Percentiles rank a stretch among this genome's conserved stretches.
Evolutionary conservation across 441 rosid genomes (phyloP).

Genomic region (Erysimum pusillum): DNA sequence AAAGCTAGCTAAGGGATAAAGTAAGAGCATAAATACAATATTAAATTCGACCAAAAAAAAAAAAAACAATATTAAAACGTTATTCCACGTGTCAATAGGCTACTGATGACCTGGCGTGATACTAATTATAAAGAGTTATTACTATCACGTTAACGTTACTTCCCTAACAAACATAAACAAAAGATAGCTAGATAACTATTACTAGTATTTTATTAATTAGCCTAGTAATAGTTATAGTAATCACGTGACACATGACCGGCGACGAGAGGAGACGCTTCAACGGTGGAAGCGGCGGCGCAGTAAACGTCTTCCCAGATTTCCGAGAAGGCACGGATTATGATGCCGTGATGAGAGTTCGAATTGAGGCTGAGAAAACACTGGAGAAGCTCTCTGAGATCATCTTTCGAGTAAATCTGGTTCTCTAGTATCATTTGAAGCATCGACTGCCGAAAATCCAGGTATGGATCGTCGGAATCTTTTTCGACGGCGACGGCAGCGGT

Average conservation of each 20-base stretch:
- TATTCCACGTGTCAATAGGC: slow-evolving; percentile 1
- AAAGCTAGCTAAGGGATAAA: neutral
- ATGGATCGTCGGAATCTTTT: slow-evolving; percentile 81
- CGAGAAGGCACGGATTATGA: slow-evolving; percentile 66
- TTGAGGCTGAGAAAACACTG: slow-evolving; percentile 69
- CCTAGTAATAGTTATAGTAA: slow-evolving; percentile 21
- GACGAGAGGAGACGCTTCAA: slow-evolving; percentile 26
- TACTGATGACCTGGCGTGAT: slow-evolving; percentile 20
- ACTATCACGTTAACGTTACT: slow-evolving; percentile 22
- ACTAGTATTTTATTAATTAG: neutral
- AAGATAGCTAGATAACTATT: neutral
- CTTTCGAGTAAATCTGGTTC: slow-evolving; percentile 69
- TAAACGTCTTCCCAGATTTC: slow-evolving; percentile 75
- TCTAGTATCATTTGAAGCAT: slow-evolving; percentile 76
- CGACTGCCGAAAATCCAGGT: slow-evolving; percentile 73
- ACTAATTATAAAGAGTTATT: slow-evolving; percentile 13
- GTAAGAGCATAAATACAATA: slow-evolving; percentile 13
- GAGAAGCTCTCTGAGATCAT: slow-evolving; percentile 72
- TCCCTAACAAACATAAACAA: slow-evolving; percentile 8
- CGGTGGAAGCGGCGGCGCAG: slow-evolving; percentile 47
- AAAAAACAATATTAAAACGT: slow-evolving; percentile 23
- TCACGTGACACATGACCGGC: slow-evolving; percentile 25
- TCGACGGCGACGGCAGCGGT: slow-evolving; percentile 63
- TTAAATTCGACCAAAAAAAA: too few relatives aligned
- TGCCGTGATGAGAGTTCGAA: slow-evolving; percentile 64